A percentile compares a stretch with the other conserved stretches of the same genome.
phyloP scores from a whole-genome alignment of 208 protist species.

The Acanthamoeba castellanii region DNA sequence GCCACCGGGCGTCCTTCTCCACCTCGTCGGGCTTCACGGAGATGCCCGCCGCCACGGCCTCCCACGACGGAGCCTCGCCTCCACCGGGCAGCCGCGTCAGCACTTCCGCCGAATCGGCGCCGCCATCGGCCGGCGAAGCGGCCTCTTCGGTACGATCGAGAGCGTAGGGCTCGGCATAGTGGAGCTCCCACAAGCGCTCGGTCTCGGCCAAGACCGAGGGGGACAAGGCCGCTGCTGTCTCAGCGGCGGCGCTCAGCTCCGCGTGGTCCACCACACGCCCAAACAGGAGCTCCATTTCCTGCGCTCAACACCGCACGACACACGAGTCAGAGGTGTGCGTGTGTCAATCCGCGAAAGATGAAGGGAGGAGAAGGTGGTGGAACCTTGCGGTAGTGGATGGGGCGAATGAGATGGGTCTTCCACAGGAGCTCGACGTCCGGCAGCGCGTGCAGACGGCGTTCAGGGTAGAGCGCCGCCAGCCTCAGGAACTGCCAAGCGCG shows the following conservation, averaged over 20 bases:
- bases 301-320: background rate
- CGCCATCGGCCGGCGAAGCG: too few species aligned
- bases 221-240: background rate
- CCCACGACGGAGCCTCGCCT: background rate
- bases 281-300: conserved; percentile 10
- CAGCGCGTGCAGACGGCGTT: background rate
- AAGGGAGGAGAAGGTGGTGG: background rate
- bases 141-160: too few species aligned
- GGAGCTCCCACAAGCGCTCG: background rate
- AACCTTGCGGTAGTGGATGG: background rate
- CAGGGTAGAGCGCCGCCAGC: background rate
- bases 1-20: background rate
- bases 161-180: background rate
- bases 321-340: background rate
- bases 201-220: background rate
- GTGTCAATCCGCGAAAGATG: background rate
- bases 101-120: too few species aligned
- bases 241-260: background rate
- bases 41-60: background rate
- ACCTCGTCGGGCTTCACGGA: background rate
- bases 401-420: conserved; percentile 42
- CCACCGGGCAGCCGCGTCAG: background rate
- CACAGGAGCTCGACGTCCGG: conserved; percentile 25
- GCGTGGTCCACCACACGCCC: conserved; percentile 8
- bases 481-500: background rate